Evolutionary conservation across 768 basidiomycete genomes (phyloP).

Genomic region (Mycena latifolia): DNA sequence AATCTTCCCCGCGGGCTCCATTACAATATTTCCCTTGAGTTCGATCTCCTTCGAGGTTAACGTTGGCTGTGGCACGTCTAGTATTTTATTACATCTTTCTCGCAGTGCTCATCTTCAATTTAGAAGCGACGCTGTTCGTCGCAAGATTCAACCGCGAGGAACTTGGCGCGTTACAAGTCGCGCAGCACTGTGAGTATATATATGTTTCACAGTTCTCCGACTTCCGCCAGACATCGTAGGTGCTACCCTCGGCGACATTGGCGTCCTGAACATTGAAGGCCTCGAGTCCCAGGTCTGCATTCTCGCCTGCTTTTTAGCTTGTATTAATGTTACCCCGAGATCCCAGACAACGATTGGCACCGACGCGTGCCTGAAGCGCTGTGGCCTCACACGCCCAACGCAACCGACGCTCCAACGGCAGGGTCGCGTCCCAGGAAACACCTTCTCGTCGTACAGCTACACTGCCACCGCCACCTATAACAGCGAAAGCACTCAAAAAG

Average conservation of each 20-base stretch:
- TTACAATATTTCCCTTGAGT: too few species aligned
- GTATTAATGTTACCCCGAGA: not conserved
- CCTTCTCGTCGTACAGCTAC: not conserved
- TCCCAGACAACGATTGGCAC: conserved; percentile 34
- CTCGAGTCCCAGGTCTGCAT: conserved; percentile 33
- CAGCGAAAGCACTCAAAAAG: too few species aligned
- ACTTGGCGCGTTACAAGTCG: conserved; percentile 33
- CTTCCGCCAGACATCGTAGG: conserved; percentile 36
- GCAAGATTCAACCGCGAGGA: conserved; percentile 34
- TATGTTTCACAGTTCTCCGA: conserved; percentile 32
- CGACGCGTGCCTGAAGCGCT: conserved; percentile 30
- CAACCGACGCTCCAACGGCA: conserved; percentile 27
- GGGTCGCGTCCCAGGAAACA: conserved; percentile 21
- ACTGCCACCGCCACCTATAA: too few species aligned
- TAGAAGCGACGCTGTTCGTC: conserved; percentile 35
- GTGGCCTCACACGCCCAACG: conserved; percentile 32
- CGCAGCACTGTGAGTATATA: conserved; percentile 36
- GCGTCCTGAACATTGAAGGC: conserved; percentile 28
- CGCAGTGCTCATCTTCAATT: conserved; percentile 11
- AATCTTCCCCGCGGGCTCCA: conserved; percentile 35
- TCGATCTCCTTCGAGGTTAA: conserved; percentile 39
- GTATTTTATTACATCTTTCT: conserved; percentile 41
- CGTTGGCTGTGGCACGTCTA: conserved; percentile 28
- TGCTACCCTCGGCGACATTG: conserved; percentile 35
- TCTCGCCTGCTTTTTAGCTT: conserved; percentile 27